These are phyloP conservation scores for Phtheirospermum japonicum DNA, from an alignment of 257 asterid genomes.

Conservation along the genomic window DNA sequence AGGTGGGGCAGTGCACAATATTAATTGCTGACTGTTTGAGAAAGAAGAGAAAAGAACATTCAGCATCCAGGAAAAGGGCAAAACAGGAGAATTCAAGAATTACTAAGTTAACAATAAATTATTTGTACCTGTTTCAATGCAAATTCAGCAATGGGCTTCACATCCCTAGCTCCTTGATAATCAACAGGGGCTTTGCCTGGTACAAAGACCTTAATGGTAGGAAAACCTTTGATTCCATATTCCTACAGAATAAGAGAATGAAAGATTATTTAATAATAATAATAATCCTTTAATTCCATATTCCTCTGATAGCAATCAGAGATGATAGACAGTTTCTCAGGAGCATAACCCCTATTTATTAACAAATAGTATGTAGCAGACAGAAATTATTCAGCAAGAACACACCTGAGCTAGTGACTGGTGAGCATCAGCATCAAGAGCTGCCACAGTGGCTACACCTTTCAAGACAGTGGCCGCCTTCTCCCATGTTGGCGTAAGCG, in stretches of 20 bases:
- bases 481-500: constrained; percentile 90
- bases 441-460: constrained; percentile 93
- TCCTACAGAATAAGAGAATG: constrained; percentile 50
- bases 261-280: constrained; percentile 1
- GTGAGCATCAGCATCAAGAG: constrained; percentile 96
- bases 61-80: constrained; percentile 2
- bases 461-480: constrained; percentile 80
- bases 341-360: constrained; percentile 19
- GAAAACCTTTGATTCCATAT: constrained; percentile 86
- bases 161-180: constrained; percentile 94
- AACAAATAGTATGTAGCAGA: background rate
- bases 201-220: constrained; percentile 89
- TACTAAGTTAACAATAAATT: constrained; percentile 6
- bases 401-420: constrained; percentile 83
- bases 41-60: background rate
- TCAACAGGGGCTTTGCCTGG: constrained; percentile 87
- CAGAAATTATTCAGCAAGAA: background rate
- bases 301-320: constrained; percentile 15
- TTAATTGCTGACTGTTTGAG: background rate
- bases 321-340: constrained; percentile 6
- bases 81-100: background rate
- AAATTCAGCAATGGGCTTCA: constrained; percentile 72
- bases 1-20: constrained; percentile 5
- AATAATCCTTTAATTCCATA: background rate
- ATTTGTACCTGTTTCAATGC: constrained; percentile 60